These are phyloP conservation scores for Hydnomerulius pinastri DNA, from an alignment of 768 basidiomycete genomes.

Conservation along the genomic window DNA sequence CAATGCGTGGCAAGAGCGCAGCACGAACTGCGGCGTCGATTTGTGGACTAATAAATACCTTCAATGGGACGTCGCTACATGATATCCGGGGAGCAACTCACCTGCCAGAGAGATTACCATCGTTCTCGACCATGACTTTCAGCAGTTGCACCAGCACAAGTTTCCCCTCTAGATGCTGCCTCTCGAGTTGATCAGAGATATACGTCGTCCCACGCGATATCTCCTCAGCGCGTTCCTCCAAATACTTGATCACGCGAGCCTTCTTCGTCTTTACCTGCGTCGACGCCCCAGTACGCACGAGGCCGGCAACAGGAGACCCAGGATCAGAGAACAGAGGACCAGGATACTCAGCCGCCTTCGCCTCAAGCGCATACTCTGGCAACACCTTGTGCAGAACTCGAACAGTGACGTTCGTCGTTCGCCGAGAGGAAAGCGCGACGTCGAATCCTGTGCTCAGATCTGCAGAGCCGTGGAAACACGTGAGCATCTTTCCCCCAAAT, in stretches of 20 bases:
- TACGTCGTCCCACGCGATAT: conserved; percentile 78
- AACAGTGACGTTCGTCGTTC: conserved; percentile 69
- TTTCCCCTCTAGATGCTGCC: conserved; percentile 71
- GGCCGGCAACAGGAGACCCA: conserved; percentile 58
- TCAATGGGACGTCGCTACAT: conserved; percentile 16
- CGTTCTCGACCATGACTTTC: conserved; percentile 82
- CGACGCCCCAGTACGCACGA: conserved; percentile 63
- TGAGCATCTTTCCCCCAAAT: conserved; percentile 88
- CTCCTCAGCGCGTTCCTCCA: conserved; percentile 75
- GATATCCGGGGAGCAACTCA: conserved; percentile 42
- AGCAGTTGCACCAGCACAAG: conserved; percentile 72
- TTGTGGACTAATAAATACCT: conserved; percentile 45
- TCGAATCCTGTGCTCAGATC: conserved; percentile 75
- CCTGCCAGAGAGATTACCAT: conserved; percentile 87
- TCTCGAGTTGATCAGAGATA: conserved; percentile 52
- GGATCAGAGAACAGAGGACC: conserved; percentile 86
- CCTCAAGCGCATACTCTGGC: conserved; percentile 62
- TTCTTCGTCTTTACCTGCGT: conserved; percentile 83
- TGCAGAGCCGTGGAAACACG: conserved; percentile 79
- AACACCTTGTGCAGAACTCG: conserved; percentile 68
- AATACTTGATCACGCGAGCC: conserved; percentile 70
- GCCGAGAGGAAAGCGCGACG: conserved; percentile 71
- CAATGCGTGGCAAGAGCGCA: conserved; percentile 66
- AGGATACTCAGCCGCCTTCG: conserved; percentile 64
- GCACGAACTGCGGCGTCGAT: conserved; percentile 74